These are phyloP conservation scores for Fonsecaea pedrosoi DNA, from an alignment of 2,329 filamentous ascomycete species.

Conservation along the genomic window DNA sequence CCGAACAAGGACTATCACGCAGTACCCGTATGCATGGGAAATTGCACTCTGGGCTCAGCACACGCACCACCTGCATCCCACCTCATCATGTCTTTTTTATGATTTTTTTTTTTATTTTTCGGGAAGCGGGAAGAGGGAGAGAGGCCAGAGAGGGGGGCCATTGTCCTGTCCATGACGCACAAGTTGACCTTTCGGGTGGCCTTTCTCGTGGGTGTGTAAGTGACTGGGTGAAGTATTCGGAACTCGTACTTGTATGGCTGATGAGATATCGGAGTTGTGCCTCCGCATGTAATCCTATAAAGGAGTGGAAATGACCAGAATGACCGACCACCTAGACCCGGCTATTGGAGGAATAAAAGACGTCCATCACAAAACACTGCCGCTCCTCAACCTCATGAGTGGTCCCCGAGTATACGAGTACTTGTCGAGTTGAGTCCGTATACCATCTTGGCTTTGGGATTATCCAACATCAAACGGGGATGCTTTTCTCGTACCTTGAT, in stretches of 20 bases:
- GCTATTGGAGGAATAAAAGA: slow-evolving; percentile 23
- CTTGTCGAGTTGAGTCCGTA: not conserved
- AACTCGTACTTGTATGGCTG: not conserved
- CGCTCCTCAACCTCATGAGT: slow-evolving; percentile 16
- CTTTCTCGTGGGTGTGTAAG: not conserved
- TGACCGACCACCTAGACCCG: slow-evolving; percentile 11
- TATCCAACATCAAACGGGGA: not conserved
- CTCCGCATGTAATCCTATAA: slow-evolving; percentile 21
- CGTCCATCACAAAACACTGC: slow-evolving; percentile 30
- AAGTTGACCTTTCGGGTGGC: slow-evolving; percentile 8
- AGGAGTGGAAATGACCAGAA: slow-evolving; percentile 14
- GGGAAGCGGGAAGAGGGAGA: not conserved
- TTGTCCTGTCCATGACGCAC: slow-evolving; percentile 29
- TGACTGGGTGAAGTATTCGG: slow-evolving; percentile 19
- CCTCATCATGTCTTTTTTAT: not conserved
- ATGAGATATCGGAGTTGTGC: not conserved
- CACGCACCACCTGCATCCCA: slow-evolving; percentile 20
- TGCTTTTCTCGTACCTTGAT: too few relatives aligned
- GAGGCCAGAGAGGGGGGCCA: not conserved
- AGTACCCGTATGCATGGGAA: slow-evolving; percentile 37
- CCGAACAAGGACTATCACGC: slow-evolving; percentile 31
- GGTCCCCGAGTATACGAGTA: slow-evolving; percentile 20
- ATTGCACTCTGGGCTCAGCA: slow-evolving; percentile 35
- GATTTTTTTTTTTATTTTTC: not conserved
- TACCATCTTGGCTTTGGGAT: slow-evolving; percentile 17